Percentiles rank a stretch among this genome's conserved stretches.
Evolutionary conservation across 148 eudicot species (phyloP).

Genomic region (Silene latifolia): DNA sequence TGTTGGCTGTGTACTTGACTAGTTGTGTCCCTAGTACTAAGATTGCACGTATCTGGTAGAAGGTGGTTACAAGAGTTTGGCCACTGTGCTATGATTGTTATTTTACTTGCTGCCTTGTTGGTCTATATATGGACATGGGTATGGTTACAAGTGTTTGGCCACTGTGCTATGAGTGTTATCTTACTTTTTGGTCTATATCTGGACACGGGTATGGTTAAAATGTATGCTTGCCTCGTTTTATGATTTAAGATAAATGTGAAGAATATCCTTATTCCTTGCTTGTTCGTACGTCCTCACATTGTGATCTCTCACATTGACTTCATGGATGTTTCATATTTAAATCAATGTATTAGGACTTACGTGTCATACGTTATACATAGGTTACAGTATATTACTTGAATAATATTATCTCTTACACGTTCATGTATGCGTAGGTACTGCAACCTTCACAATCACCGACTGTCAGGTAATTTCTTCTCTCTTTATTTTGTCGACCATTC

Average conservation of each 20-base stretch:
- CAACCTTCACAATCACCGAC: slow-evolving; percentile 68
- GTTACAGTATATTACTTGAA: not conserved
- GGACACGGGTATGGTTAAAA: not conserved
- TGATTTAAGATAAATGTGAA: not conserved
- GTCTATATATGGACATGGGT: too few species aligned
- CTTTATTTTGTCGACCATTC: slow-evolving; percentile 3
- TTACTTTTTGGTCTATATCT: slow-evolving; percentile 4
- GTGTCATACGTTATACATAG: not conserved
- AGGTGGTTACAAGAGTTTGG: not conserved
- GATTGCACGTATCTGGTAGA: not conserved
- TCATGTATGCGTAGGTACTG: slow-evolving; percentile 53
- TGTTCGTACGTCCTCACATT: not conserved
- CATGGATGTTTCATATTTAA: not conserved
- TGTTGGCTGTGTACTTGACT: too few species aligned
- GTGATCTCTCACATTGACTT: not conserved
- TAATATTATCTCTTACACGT: not conserved
- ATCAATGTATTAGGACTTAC: not conserved
- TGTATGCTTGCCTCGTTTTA: not conserved
- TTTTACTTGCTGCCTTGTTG: not conserved
- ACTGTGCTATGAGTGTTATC: not conserved
- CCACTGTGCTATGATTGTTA: not conserved
- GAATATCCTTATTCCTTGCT: not conserved
- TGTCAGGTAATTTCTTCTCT: slow-evolving; percentile 45
- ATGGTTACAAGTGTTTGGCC: not conserved
- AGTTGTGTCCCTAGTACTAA: not conserved